Evolutionary conservation across 1,284 basidiomycete genomes (phyloP).

Genomic region (Anthracocystis setariae): DNA sequence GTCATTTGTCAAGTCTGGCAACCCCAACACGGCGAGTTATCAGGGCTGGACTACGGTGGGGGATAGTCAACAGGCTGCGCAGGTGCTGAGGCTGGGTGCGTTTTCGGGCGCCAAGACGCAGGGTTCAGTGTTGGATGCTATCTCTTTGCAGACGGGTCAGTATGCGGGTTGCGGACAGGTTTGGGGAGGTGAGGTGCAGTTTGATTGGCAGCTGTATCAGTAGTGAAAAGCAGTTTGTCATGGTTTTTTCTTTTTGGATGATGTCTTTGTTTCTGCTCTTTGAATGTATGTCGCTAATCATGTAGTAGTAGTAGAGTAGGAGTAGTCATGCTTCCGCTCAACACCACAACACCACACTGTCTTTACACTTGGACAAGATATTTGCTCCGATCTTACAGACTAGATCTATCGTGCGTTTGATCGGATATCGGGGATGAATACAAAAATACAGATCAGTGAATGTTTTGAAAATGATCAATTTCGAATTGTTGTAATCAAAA

Average conservation of each 20-base stretch:
- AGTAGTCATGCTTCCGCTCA: no score
- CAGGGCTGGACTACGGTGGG: constrained; percentile 26
- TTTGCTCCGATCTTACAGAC: no score
- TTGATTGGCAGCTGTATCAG: constrained; percentile 60
- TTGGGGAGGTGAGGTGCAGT: constrained; percentile 44
- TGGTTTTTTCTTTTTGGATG: not conserved
- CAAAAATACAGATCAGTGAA: no score
- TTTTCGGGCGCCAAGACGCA: not conserved
- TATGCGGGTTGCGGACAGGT: constrained; percentile 33
- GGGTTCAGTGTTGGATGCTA: constrained; percentile 12
- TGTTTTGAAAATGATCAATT: not conserved
- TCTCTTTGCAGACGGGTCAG: constrained; percentile 25
- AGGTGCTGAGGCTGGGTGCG: constrained; percentile 40
- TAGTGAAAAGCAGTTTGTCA: constrained; percentile 3
- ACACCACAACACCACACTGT: no score
- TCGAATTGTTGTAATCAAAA: not conserved
- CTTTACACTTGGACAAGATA: not conserved
- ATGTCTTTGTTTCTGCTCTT: not conserved
- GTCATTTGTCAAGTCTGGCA: constrained; percentile 38
- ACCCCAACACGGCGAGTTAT: constrained; percentile 35
- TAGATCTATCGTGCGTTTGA: no score
- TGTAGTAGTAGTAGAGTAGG: no score
- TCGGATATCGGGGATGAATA: not conserved
- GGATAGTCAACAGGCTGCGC: not conserved
- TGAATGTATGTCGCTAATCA: no score